Base-by-base conservation (phyloP, 352 stramenopile genomes). In the Phytopythium chamaehyphon region DNA sequence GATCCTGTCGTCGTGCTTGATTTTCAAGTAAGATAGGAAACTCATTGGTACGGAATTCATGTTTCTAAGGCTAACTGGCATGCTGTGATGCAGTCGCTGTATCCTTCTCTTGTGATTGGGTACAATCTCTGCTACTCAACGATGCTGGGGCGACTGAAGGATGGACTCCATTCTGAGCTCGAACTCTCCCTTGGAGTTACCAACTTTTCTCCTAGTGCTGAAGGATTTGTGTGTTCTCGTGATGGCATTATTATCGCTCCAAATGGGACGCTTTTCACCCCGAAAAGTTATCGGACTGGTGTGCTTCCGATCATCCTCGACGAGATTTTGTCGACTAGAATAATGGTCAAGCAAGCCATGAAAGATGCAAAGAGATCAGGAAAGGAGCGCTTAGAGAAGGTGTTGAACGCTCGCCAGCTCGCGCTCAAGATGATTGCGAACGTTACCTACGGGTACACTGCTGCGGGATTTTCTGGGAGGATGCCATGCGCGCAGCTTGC, bases 61-160 rank as follows among this genome's bases (percentile, higher is more conserved):
- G 9, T 33, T 5, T 33, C 28, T 33, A 33, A n/a, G n/a, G n/a
- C n/a, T n/a, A n/a, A n/a, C n/a, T n/a, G n/a, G 9, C 0, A 54
- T 43, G 15, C 21, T 28, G 0, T 37, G 1, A 3, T 35, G 23
- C 24, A 96, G 82, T 98, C 96, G n/a, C 78, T 99, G 19, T 99
- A 99, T 73, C 98, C 98, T 14, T 99, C 96, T 2, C 93, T 99
- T 36, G 89, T 99, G 8, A 99, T 99, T 61, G 97, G 89, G 19
- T 99, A 99, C 68, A 99, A 99, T 71, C 66, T 99, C 6, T 99
- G 97, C 70, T 99, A 98, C 69, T 98, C 94, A 28, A 99, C 90
- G 16, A 84, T 96, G 40, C 70, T 98, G 31, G 96, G 97, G 10
- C 95, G 96, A 40, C 64, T 99, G 12, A 74, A 85, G 9, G 78